phyloP scores from a whole-genome alignment of 768 basidiomycete species.

The Coprinopsis cinerea region DNA sequence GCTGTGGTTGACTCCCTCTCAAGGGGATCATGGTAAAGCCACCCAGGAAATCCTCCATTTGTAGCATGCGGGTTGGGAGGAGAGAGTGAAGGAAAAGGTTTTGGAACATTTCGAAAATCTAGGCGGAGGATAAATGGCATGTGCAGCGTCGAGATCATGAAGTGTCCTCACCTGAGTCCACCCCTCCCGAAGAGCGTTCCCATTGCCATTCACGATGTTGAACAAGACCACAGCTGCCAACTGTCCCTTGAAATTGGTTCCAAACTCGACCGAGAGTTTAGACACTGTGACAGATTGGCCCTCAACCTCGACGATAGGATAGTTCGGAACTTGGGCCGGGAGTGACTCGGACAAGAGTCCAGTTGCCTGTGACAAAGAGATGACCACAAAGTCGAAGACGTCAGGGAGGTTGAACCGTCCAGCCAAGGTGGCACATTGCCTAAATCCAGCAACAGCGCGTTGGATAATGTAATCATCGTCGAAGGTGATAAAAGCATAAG shows the following conservation, averaged over 20 bases:
- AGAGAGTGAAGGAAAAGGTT: slow-evolving; percentile 93
- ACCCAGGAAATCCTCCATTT: slow-evolving; percentile 99
- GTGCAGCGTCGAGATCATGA: not conserved
- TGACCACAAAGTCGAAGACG: slow-evolving; percentile 94
- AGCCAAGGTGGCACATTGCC: slow-evolving; percentile 92
- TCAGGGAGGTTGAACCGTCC: slow-evolving; percentile 85
- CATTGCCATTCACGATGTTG: slow-evolving; percentile 96
- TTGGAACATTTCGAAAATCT: slow-evolving; percentile 99
- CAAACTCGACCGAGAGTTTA: slow-evolving; percentile 87
- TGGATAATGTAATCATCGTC: slow-evolving; percentile 97
- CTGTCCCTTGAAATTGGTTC: slow-evolving; percentile 92
- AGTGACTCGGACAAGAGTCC: slow-evolving; percentile 73
- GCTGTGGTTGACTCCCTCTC: slow-evolving; percentile 62
- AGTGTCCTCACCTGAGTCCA: slow-evolving; percentile 83
- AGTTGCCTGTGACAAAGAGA: slow-evolving; percentile 89
- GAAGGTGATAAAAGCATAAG: slow-evolving; percentile 92
- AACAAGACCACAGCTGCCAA: slow-evolving; percentile 95
- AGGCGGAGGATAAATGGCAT: slow-evolving; percentile 8
- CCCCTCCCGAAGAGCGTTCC: slow-evolving; percentile 87
- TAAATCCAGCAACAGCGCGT: slow-evolving; percentile 90
- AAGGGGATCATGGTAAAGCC: slow-evolving; percentile 90
- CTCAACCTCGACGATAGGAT: slow-evolving; percentile 86
- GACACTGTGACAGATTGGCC: slow-evolving; percentile 88
- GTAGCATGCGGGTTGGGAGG: slow-evolving; percentile 83
- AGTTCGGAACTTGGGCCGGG: slow-evolving; percentile 69